Conservation (phyloP, 1,139 yeast species). For the Pichia sorboxylosa region DNA sequence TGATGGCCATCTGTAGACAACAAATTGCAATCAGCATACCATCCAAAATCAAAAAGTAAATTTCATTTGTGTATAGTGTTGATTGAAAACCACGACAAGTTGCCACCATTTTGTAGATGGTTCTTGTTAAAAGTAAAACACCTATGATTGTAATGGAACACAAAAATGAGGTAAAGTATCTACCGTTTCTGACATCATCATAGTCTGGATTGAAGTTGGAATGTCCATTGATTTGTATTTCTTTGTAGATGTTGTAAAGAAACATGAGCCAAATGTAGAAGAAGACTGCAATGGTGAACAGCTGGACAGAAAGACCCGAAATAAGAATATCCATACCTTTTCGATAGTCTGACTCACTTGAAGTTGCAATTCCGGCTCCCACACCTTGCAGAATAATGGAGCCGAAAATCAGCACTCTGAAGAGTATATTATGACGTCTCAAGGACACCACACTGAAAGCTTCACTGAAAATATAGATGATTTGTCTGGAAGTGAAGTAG, state of each 20-base stretch:
- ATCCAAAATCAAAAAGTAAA: constrained; percentile 1
- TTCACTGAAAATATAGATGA: constrained; percentile 54
- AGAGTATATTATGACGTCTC: constrained; percentile 6
- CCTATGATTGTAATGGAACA: constrained; percentile 37
- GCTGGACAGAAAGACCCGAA: constrained; percentile 72
- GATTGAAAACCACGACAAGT: constrained; percentile 71
- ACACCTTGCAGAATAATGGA: constrained; percentile 63
- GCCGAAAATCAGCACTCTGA: constrained; percentile 8
- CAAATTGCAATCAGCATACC: constrained; percentile 1
- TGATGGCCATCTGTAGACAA: constrained; percentile 34
- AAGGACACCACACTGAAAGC: constrained; percentile 38
- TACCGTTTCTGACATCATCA: constrained; percentile 20
- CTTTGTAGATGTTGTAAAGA: constrained; percentile 31
- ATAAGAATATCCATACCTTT: constrained; percentile 39
- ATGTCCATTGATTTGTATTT: constrained; percentile 14
- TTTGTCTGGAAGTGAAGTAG: constrained; percentile 58
- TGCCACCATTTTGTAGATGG: constrained; percentile 71
- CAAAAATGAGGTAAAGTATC: constrained; percentile 36
- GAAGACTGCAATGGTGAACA: constrained; percentile 63
- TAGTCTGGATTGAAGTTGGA: constrained; percentile 20
- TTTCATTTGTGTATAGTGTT: constrained; percentile 32
- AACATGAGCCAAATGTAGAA: constrained; percentile 39
- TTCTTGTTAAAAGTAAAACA: constrained; percentile 51
- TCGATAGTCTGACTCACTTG: not conserved
- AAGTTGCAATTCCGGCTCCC: constrained; percentile 44